phyloP scores from a whole-genome alignment of 495 filamentous ascomycete species.

The Neurospora sp. region DNA sequence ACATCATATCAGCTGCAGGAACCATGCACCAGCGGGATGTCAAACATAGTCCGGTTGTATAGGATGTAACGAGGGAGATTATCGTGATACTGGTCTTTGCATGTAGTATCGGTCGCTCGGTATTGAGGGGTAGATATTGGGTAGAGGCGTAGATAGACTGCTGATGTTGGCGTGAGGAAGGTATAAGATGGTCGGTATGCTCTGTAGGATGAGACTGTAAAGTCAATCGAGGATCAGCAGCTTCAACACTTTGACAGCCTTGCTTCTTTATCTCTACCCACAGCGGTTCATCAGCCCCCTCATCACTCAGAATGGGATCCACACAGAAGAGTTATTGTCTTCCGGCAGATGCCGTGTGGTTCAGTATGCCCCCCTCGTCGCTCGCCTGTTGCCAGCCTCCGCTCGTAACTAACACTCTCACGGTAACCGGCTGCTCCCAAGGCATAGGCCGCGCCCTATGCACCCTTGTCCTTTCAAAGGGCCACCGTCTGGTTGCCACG shows the following conservation, averaged over 20 bases:
- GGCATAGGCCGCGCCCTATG: conserved; percentile 39
- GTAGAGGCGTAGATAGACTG: neutral
- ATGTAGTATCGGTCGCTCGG: neutral
- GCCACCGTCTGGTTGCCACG: conserved; percentile 40
- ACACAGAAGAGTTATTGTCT: conserved; percentile 30
- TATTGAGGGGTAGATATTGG: neutral
- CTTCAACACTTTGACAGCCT: neutral
- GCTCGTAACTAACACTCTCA: neutral
- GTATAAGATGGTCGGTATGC: neutral
- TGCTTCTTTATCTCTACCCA: neutral
- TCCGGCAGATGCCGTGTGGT: conserved; percentile 39
- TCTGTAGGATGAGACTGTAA: neutral
- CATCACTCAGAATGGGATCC: conserved; percentile 11
- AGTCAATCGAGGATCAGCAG: neutral
- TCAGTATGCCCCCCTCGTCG: conserved; percentile 25
- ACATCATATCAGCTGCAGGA: neutral
- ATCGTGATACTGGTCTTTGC: neutral
- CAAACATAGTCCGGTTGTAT: neutral
- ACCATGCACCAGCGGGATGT: neutral
- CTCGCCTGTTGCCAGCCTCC: neutral
- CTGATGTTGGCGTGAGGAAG: neutral
- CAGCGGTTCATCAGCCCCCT: neutral
- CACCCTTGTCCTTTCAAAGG: conserved; percentile 23
- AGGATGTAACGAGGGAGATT: neutral
- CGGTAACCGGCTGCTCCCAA: conserved; percentile 42